Base-by-base conservation (phyloP, 1,139 yeast genomes). In the Yamadazyma trypodendri region DNA sequence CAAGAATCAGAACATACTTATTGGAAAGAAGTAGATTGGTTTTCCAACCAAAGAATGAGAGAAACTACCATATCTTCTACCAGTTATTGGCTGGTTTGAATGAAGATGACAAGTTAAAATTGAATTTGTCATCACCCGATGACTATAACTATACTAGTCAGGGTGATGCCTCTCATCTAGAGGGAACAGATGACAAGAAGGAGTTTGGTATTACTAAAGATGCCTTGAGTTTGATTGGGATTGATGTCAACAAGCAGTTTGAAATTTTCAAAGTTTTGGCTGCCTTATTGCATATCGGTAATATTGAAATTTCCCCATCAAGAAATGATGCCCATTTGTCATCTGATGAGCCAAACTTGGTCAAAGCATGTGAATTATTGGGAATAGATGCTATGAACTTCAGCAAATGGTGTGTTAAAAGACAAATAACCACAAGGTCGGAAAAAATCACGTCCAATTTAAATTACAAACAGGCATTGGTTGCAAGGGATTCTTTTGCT, bases 41-140 rank as follows among this genome's bases (percentile, higher is more conserved):
- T 2, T 90, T 87, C 63, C 98, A 92, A 63, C 97, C 97, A 2
- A 59, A 73, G 12, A 68, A 77, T 9, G 98, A 92, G 64, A 79
- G 98, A 62, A 92, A 92, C 58, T 92, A 92, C 61, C 98, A 92
- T 58, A 90, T 92, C 38, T 92, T 92, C 58, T 94, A 92, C 64
- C 99, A 92, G 66, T 61, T 92, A 46, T 70, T 90, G 55, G 80
- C 81, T 22, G 98, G 98, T 42, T 73, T 90, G 54, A 60, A 77
- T 28, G 73, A 68, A 6, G 84, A 75, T 24, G 77, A 79, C 41
- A 84, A 81, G 48, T 56, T 69, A 22, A 63, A 68, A 41, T 72
- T 88, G 43, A 77, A 83, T 17, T 75, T 92, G 47, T 72, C 80
- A 1, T 56, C 63, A 10, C 82, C 90, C 16, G 78, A 73, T 28